Percentiles rank a stretch among this genome's conserved stretches.
Evolutionary conservation across 1,284 basidiomycete species (phyloP).

Genomic region (Apiotrichum mycotoxinovorans): DNA sequence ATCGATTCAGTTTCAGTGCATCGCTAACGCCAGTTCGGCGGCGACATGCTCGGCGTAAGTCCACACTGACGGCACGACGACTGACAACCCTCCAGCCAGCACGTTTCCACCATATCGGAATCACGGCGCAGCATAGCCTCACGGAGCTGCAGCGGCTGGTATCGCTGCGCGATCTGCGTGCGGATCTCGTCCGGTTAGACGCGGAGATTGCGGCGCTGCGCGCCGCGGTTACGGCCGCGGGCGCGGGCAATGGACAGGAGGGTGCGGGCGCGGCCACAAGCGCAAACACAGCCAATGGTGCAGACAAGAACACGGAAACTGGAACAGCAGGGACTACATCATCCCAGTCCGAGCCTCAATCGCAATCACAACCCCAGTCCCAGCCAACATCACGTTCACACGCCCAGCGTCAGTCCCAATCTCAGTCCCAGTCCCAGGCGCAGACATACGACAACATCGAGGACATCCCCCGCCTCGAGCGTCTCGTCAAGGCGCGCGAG

Average conservation of each 20-base stretch:
- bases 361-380: background rate
- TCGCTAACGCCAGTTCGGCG: constrained; percentile 33
- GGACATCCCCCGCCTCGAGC: constrained; percentile 33
- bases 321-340: background rate
- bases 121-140: constrained; percentile 36
- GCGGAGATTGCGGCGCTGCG: constrained; percentile 36
- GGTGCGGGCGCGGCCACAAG: no score
- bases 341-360: no score
- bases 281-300: no score
- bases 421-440: background rate
- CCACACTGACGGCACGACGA: background rate
- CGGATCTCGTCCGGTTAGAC: constrained; percentile 33
- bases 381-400: no score
- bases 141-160: constrained; percentile 29
- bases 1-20: background rate
- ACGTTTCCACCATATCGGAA: constrained; percentile 45
- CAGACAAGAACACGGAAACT: background rate
- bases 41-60: constrained; percentile 46
- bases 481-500: constrained; percentile 38
- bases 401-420: background rate
- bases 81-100: constrained; percentile 29
- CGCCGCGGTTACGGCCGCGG: constrained; percentile 12
- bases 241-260: no score
- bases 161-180: constrained; percentile 33
- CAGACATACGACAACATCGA: constrained; percentile 33